Evolutionary conservation across 1,284 basidiomycete genomes (phyloP), one percentile per base, ranked within the genome.

Genomic region (Entoloma clypeatum): DNA sequence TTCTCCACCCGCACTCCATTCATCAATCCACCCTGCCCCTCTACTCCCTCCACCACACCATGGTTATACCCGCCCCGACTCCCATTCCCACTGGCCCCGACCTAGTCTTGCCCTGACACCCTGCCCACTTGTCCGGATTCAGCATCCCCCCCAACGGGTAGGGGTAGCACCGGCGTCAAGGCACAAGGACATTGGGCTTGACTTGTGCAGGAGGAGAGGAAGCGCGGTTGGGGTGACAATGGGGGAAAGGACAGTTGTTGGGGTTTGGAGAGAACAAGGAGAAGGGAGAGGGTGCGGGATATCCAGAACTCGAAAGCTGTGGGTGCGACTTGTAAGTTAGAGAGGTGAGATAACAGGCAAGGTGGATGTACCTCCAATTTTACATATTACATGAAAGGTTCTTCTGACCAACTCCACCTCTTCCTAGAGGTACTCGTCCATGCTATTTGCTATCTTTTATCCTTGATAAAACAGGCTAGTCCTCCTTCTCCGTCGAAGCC

Each of bases 401-500:
- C 71, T 71, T 54, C 90, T 90, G 36, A 92, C 75, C 56, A 78
- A 81, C 43, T 95, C 92, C 5, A 86, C 75, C 62, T 99, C 96
- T 56, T 96, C 92, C 45, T 92, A 85, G 2, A 99, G 80, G 56
- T 99, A 99, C 55, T 96, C 94, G 58, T 94, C 92, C 86, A 98
- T 92, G 60, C 95, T 88, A 2, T 75, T 68, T 61, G 96, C 93
- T 57, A 96, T 99, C 89, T 26, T 67, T 67, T 4, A 66, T 69
- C 30, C 60, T 57, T 5, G 67, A 64, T 10, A 71, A 64, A 19
- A 56, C 45, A 11, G 21, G 29, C 27, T 24, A n/a, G 19, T 16
- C 13, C 27, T 28, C 13, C n/a, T 26, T 34, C 27, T 37, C 26
- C 36, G n/a, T 24, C 27, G 3, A 19, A 10, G 8, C 23, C 22